Evolutionary conservation across 768 basidiomycete genomes (phyloP), one percentile per base, ranked within the genome.

Genomic region (Cystobasidium tubakii): DNA sequence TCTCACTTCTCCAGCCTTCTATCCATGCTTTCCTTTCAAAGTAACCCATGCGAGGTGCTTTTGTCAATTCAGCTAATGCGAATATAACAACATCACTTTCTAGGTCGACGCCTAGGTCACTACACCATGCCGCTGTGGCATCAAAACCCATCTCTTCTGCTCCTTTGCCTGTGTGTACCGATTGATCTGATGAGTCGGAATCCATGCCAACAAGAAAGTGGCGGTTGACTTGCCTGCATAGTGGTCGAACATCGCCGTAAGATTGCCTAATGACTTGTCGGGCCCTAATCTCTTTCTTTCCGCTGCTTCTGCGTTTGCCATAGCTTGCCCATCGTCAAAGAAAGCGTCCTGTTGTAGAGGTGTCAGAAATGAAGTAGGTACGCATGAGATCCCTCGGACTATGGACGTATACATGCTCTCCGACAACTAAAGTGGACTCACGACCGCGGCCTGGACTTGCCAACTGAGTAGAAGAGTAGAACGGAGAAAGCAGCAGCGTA

Each of bases 1-100:
- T 91, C 76, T 1, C 90, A 89, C 88, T 86, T 81, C 87, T 89
- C 91, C 91, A 92, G 0, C 91, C 91, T 0, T 90, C 89, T 42
- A 86, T 77, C 90, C 90, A 94, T 0, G 87, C 88, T 74, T 86
- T 82, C 76, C 83, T 84, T 36, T 83, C 84, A 88, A 91, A 95
- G 73, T 85, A 83, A 0, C 89, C 91, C 65, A 94, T 83, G 74
- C 82, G 78, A 0, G 88, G 89, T 3, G 89, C 89, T 79, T 89
- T 88, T 29, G 92, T 85, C 77, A 92, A 90, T 77, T 85, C 90
- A 10, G 91, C 92, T 46, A 95, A 83, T 4, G 89, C 87, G 53
- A 94, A 85, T 65, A 94, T 83, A 9, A 91, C 90, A 27, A 90
- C 88, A 77, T 93, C 90, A 50, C 46, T 50, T 75, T 91, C 90